Conservation (phyloP, 805 yeast species). For the Groenewaldozyma salmanticensis region DNA sequence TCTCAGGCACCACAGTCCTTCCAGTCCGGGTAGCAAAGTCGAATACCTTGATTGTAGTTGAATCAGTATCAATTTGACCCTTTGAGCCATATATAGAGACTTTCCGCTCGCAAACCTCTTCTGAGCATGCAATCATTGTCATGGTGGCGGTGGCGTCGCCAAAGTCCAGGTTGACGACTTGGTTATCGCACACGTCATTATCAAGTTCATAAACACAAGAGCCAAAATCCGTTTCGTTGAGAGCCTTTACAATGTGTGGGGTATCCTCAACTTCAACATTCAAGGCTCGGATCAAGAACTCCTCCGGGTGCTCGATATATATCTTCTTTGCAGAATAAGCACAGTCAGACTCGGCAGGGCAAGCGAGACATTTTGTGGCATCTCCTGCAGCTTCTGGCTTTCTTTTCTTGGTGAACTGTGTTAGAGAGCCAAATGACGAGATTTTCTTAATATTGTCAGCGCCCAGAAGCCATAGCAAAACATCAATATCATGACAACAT, state of each 20-base stretch:
- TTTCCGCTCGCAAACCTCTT: conserved; percentile 18
- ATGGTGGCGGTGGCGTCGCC: conserved; percentile 20
- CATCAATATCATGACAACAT: conserved; percentile 22
- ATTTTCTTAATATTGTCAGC: conserved; percentile 15
- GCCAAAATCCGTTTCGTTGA: conserved; percentile 18
- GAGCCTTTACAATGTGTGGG: conserved; percentile 13
- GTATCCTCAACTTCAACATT: conserved; percentile 16
- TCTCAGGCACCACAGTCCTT: conserved; percentile 8
- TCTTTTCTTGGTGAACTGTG: conserved; percentile 15
- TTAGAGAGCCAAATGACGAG: conserved; percentile 18
- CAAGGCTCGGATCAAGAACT: conserved; percentile 9
- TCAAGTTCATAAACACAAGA: conserved; percentile 19
- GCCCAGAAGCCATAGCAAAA: conserved; percentile 20
- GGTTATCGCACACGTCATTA: conserved; percentile 21
- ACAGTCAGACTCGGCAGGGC: conserved; percentile 16
- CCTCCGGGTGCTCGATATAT: conserved; percentile 11
- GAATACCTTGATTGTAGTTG: conserved; percentile 15
- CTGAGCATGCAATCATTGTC: conserved; percentile 21
- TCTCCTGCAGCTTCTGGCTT: conserved; percentile 17
- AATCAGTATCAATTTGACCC: conserved; percentile 19
- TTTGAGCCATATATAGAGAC: conserved; percentile 18
- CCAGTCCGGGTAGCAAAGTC: conserved; percentile 15
- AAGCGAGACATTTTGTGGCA: conserved; percentile 15
- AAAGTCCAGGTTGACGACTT: conserved; percentile 18
- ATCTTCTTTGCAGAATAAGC: conserved; percentile 18